Evolutionary conservation across 2,329 filamentous ascomycete species (phyloP), one percentile per base, ranked within the genome.

Genomic region (Sphaerulina vaccinii): DNA sequence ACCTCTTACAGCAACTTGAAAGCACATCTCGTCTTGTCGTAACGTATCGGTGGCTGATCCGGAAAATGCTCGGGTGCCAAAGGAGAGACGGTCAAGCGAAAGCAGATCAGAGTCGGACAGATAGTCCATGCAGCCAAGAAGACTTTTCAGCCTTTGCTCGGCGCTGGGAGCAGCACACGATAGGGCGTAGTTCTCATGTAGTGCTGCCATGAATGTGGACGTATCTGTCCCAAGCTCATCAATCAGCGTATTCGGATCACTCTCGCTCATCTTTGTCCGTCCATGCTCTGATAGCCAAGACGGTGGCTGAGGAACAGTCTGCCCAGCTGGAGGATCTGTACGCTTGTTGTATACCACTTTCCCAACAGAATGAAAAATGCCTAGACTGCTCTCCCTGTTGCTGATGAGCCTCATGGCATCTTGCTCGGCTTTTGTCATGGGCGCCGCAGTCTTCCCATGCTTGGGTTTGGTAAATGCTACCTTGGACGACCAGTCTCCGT

Each of bases 271-370:
- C 55, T 74, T 76, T 6, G 68, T 66, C 45, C 76, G 69, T 24
- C 68, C 65, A 45, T 71, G 68, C 47, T 75, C 71, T 0, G 75
- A 72, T 23, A 77, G 70, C 62, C 73, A 75, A 35, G 69, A 63
- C 16, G 76, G 74, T 11, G 77, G 76, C 44, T 77, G 74, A 33
- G 70, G 54, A 2, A 71, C 60, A 11, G 49, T 53, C 10, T 54
- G 54, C 38, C 66, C 62, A 38, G 68, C 61, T 10, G 77, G 71
- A 3, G 70, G 67, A 22, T 86, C 83, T 18, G 87, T 80, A 39
- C 93, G 82, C 68, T 96, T 99, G 74, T 99, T 99, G 74, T 97
- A 95, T 1, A 97, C 85, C 2, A 99, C 88, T 67, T 93, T 96
- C 3, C 92, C 93, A 10, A 97, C 88, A 0, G 93, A 90, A 68